phyloP scores from a whole-genome alignment of 306 rosid genomes.

The Arachis stenosperma region DNA sequence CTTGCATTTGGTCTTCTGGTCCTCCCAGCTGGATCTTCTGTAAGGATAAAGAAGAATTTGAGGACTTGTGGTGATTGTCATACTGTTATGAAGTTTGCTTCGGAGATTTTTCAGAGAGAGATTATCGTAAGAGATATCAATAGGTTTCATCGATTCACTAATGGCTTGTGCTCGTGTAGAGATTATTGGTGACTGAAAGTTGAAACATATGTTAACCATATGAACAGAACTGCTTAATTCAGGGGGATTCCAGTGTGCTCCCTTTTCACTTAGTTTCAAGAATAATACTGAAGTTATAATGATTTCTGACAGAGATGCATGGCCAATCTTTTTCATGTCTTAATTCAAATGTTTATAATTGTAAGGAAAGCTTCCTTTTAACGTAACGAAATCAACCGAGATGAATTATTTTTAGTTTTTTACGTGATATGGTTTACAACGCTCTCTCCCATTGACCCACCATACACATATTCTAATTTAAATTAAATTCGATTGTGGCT shows the following conservation, averaged over 20 bases:
- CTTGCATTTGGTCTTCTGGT: constrained; percentile 65
- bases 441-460: background rate
- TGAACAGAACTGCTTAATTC: constrained; percentile 14
- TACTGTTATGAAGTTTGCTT: constrained; percentile 55
- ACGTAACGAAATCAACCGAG: background rate
- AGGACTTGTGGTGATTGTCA: constrained; percentile 69
- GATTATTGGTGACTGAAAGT: constrained; percentile 58
- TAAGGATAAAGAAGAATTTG: constrained; percentile 61
- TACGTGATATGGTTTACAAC: background rate
- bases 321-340: background rate
- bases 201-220: constrained; percentile 17
- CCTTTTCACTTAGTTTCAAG: background rate
- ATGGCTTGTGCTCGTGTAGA: constrained; percentile 59
- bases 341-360: background rate
- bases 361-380: background rate
- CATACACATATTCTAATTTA: background rate
- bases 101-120: constrained; percentile 54
- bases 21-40: constrained; percentile 55
- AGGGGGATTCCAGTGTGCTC: constrained; percentile 2
- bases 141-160: constrained; percentile 57
- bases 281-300: background rate
- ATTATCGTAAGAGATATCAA: constrained; percentile 59
- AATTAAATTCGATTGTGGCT: background rate
- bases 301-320: background rate
- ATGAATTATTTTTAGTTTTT: background rate